Conservation (phyloP, 768 basidiomycete genomes). For the Kwoniella dejecticola region DNA sequence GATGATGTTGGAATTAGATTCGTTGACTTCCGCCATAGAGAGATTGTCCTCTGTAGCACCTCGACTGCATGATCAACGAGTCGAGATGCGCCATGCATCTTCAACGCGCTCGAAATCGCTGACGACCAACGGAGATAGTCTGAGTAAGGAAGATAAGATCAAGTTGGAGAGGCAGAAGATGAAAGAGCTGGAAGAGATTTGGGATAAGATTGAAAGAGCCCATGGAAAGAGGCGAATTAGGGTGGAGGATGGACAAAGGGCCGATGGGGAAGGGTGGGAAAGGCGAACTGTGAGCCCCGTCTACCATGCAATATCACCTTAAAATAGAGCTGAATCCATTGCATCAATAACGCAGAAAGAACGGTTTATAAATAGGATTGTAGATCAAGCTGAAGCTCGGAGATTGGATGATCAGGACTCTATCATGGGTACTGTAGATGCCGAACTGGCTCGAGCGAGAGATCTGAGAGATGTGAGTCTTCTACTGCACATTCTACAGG, state of each 20-base stretch:
- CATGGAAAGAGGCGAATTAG: constrained; percentile 42
- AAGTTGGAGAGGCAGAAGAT: constrained; percentile 58
- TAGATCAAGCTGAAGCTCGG: constrained; percentile 22
- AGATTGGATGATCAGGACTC: constrained; percentile 35
- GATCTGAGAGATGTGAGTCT: constrained; percentile 39
- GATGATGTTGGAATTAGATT: constrained; percentile 78
- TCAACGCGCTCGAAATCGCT: not conserved
- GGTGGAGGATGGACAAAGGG: constrained; percentile 31
- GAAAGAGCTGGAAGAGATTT: constrained; percentile 50
- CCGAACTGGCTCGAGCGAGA: constrained; percentile 35
- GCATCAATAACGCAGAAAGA: constrained; percentile 2
- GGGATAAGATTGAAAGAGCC: constrained; percentile 54
- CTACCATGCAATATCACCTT: not conserved
- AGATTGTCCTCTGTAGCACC: constrained; percentile 81
- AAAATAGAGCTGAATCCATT: not conserved
- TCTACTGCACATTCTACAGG: not conserved
- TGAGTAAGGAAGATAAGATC: constrained; percentile 55
- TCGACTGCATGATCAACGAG: constrained; percentile 86
- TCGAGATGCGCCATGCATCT: constrained; percentile 66
- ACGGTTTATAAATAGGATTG: constrained; percentile 23
- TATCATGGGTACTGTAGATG: constrained; percentile 19
- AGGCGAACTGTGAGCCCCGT: constrained; percentile 20
- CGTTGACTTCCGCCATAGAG: constrained; percentile 84
- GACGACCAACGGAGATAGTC: not conserved
- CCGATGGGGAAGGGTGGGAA: constrained; percentile 27